These are phyloP conservation scores for Fusarium sp. DNA, from an alignment of 2,329 filamentous ascomycete genomes.

Conservation along the genomic window DNA sequence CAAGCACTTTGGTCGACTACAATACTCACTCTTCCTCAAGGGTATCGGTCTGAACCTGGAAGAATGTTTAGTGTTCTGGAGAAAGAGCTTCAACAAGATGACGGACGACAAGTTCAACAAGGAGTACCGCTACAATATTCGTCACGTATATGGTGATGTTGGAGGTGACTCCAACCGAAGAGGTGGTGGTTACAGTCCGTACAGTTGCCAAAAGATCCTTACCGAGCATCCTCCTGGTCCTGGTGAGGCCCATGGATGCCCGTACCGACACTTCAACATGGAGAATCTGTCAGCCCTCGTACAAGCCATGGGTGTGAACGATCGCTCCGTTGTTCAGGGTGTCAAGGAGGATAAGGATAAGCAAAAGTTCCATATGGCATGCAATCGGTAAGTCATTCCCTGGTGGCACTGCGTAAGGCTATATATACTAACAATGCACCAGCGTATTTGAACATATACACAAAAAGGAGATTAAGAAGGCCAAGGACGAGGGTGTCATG, in stretches of 20 bases:
- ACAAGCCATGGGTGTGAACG: constrained; percentile 81
- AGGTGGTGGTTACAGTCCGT: constrained; percentile 88
- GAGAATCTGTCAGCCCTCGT: constrained; percentile 86
- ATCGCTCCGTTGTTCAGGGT: constrained; percentile 79
- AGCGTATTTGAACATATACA: constrained; percentile 91
- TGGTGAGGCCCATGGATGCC: constrained; percentile 94
- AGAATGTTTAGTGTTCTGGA: constrained; percentile 93
- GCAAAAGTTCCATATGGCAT: constrained; percentile 92
- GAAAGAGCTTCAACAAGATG: constrained; percentile 83
- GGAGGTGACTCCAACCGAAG: constrained; percentile 91
- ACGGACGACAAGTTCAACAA: constrained; percentile 97
- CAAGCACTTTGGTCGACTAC: constrained; percentile 91
- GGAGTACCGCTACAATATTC: constrained; percentile 96
- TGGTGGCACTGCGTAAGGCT: not conserved
- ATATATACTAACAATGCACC: constrained; percentile 10
- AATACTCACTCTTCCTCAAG: constrained; percentile 97
- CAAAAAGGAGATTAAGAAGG: constrained; percentile 79
- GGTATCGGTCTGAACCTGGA: constrained; percentile 93
- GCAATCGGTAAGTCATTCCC: constrained; percentile 74
- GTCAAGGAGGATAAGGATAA: constrained; percentile 91
- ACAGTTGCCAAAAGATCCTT: constrained; percentile 94
- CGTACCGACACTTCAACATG: constrained; percentile 89
- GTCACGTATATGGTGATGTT: constrained; percentile 95
- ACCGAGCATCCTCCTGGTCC: constrained; percentile 88
- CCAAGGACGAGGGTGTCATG: constrained; percentile 79